A percentile compares a stretch with the other conserved stretches of the same genome.
phyloP scores from a whole-genome alignment of 1,139 yeast species.

The Scheffersomyces quercinus region DNA sequence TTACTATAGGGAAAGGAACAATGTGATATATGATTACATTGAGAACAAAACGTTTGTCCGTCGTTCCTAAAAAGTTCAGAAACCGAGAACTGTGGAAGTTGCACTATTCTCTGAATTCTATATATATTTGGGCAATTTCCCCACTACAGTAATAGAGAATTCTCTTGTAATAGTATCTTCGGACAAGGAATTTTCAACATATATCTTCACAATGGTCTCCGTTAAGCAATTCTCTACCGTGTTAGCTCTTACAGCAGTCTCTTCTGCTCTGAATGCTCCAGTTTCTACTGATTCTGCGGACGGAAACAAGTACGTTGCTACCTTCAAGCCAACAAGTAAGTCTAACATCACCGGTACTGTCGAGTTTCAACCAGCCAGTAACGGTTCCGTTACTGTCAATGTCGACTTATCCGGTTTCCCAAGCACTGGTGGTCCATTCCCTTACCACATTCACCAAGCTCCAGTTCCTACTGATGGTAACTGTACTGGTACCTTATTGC shows the following conservation, averaged over 20 bases:
- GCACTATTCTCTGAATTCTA: no score
- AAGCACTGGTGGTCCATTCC: constrained; percentile 39
- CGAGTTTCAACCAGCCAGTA: constrained; percentile 27
- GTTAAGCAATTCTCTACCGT: constrained; percentile 3
- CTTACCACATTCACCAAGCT: constrained; percentile 41
- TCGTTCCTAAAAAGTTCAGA: no score
- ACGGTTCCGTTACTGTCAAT: constrained; percentile 34
- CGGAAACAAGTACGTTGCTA: constrained; percentile 23
- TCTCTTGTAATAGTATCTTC: no score
- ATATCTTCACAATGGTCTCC: constrained; percentile 7
- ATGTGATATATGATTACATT: no score
- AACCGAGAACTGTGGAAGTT: no score
- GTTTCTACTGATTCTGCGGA: constrained; percentile 26
- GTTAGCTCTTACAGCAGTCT: constrained; percentile 9
- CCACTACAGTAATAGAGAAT: no score
- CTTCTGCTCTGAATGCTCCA: constrained; percentile 26
- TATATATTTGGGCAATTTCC: no score
- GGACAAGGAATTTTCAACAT: neutral
- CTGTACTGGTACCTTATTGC: constrained; percentile 39
- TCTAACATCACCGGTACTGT: constrained; percentile 30
- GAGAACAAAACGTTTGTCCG: no score
- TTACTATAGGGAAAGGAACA: no score
- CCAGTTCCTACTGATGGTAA: constrained; percentile 42
- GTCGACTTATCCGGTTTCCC: constrained; percentile 40
- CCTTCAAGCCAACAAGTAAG: constrained; percentile 16